These are phyloP conservation scores for Cyclaneusma minus DNA, from an alignment of 2,329 filamentous ascomycete genomes.

Conservation along the genomic window DNA sequence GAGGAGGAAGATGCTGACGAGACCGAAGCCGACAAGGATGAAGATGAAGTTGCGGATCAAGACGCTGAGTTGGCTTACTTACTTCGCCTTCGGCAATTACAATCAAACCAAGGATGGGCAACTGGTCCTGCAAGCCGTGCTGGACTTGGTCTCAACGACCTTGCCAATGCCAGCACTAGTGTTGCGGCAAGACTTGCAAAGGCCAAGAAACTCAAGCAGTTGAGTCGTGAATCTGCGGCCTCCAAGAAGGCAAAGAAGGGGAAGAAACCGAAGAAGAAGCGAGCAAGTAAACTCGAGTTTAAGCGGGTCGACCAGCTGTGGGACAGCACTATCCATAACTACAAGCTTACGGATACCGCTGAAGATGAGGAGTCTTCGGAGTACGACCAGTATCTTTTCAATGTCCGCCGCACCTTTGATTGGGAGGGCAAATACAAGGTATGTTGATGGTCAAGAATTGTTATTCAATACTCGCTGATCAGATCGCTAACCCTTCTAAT, in stretches of 20 bases:
- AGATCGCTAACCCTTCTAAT: slow-evolving; percentile 5
- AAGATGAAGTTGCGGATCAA: slow-evolving; percentile 17
- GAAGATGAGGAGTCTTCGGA: slow-evolving; percentile 46
- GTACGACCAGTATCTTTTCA: slow-evolving; percentile 70
- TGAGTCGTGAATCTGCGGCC: slow-evolving; percentile 12
- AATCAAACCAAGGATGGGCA: slow-evolving; percentile 6
- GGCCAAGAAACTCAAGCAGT: slow-evolving; percentile 10
- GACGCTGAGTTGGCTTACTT: slow-evolving; percentile 12
- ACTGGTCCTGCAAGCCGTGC: slow-evolving; percentile 1
- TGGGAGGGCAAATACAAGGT: slow-evolving; percentile 64
- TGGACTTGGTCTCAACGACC: slow-evolving; percentile 3
- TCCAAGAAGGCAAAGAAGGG: slow-evolving; percentile 24
- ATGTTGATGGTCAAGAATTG: too few relatives aligned
- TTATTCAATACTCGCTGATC: neutral
- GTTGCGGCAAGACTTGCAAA: slow-evolving; percentile 9
- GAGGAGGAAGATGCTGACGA: slow-evolving; percentile 14
- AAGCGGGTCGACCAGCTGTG: slow-evolving; percentile 52
- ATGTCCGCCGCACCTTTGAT: slow-evolving; percentile 68
- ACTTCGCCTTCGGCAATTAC: slow-evolving; percentile 12
- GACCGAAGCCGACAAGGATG: slow-evolving; percentile 16
- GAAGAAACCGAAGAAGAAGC: slow-evolving; percentile 20
- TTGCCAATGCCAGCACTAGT: slow-evolving; percentile 6
- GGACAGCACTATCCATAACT: slow-evolving; percentile 44
- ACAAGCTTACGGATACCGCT: slow-evolving; percentile 51
- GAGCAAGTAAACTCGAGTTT: slow-evolving; percentile 43